Evolutionary conservation across 2,329 filamentous ascomycete genomes (phyloP), one percentile per base, ranked within the genome.

Genomic region (Hypoxylon sp.): DNA sequence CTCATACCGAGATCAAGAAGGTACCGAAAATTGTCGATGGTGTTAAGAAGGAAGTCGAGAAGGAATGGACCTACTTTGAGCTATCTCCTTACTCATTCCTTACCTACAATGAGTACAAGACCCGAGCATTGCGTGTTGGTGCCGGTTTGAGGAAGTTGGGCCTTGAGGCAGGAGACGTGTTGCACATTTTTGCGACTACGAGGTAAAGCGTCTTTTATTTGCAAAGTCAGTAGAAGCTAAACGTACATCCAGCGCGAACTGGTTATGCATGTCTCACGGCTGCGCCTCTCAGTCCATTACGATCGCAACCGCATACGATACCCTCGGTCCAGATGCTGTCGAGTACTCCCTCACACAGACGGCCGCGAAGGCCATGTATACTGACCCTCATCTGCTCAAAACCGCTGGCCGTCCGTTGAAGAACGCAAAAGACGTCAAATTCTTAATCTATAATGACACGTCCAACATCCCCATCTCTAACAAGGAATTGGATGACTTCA

Each of bases 221-320:
- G 14, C 24, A 14, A 48, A 4, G 17, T 29, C n/a, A n/a, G 19
- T 31, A 26, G 26, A 55, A 37, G 9, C 68, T 75, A 63, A 74
- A 71, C 54, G 22, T 22, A 39, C 19, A 39, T 50, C 39, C 67
- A 94, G 92, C 79, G 87, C 90, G 56, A 88, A 93, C 82, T 98
- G 95, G 95, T 86, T 98, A 71, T 89, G 91, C 60, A 89, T 92
- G 75, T 92, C 94, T 51, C 93, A 97, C 79, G 87, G 82, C 48
- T 84, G 91, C 88, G 83, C 90, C 19, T 94, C 94, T 14, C 95
- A 98, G 81, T 94, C 93, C 48, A 89, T 98, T 79, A 90, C 93
- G 65, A 94, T 98, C 73, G 95, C 98, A 55, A 98, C 95, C 50
- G 94, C 94, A 55, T 98, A 98, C 81, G 94, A 98, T 80, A 97